Conservation (phyloP, 1,284 basidiomycete species). For the Apiotrichum akiyoshidainum region DNA sequence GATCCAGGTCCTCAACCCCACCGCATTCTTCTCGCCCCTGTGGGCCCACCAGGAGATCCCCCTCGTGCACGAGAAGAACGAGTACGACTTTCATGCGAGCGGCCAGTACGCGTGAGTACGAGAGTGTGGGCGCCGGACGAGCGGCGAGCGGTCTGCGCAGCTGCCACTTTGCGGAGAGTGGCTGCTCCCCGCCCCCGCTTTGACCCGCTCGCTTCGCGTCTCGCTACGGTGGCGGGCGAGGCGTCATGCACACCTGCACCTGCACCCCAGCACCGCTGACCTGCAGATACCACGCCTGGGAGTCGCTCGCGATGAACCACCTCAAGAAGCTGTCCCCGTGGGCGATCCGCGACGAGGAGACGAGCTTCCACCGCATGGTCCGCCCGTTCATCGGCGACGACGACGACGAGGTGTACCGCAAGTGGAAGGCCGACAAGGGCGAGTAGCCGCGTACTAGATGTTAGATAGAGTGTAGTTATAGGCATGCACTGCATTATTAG, state of each 20-base stretch:
- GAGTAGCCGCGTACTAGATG: too few species aligned
- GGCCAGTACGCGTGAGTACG: slow-evolving; percentile 48
- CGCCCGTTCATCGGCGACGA: slow-evolving; percentile 39
- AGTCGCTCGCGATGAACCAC: slow-evolving; percentile 49
- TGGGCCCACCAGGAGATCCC: slow-evolving; percentile 49
- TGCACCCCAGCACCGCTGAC: not conserved
- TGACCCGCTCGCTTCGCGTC: not conserved
- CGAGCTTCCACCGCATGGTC: slow-evolving; percentile 49
- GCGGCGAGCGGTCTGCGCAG: too few species aligned
- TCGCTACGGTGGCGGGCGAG: too few species aligned
- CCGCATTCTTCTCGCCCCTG: slow-evolving; percentile 55
- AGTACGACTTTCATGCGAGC: slow-evolving; percentile 40
- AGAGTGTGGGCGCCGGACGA: too few species aligned
- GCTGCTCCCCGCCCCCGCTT: not conserved
- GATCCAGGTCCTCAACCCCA: slow-evolving; percentile 51
- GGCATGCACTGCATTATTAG: too few species aligned
- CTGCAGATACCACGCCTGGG: slow-evolving; percentile 52
- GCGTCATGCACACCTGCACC: too few species aligned
- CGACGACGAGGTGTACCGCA: slow-evolving; percentile 34
- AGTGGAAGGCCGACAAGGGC: slow-evolving; percentile 16
- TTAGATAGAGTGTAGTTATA: too few species aligned
- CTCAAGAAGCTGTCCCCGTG: slow-evolving; percentile 41
- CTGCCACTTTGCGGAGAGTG: too few species aligned
- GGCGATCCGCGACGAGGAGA: slow-evolving; percentile 38
- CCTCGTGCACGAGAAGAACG: slow-evolving; percentile 39